phyloP scores from a whole-genome alignment of 805 yeast genomes.

The Zygosaccharomyces gambellarensis region DNA sequence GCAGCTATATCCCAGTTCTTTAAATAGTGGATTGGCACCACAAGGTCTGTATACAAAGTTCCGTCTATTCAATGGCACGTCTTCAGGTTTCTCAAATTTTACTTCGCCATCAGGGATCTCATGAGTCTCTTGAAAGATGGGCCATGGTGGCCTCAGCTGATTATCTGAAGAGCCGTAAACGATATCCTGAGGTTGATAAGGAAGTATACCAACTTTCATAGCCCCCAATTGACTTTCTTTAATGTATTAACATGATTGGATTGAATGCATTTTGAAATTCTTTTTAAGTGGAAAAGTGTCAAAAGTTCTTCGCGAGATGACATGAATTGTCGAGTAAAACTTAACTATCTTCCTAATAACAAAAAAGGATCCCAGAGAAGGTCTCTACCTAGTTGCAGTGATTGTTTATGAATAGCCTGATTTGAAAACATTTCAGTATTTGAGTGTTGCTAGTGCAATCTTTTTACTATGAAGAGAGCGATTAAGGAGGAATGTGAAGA shows the following conservation, averaged over 20 bases:
- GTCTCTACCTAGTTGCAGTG: neutral
- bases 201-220: slow-evolving; percentile 30
- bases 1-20: slow-evolving; percentile 57
- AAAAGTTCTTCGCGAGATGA: neutral
- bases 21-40: slow-evolving; percentile 58
- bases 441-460: neutral
- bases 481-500: slow-evolving; percentile 7
- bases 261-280: neutral
- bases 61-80: slow-evolving; percentile 70
- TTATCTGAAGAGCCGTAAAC: slow-evolving; percentile 9
- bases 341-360: neutral
- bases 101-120: slow-evolving; percentile 1
- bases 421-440: neutral
- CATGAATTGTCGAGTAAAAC: neutral
- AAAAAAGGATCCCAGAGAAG: neutral
- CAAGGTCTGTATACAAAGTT: slow-evolving; percentile 82
- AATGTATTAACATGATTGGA: neutral
- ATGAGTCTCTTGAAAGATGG: slow-evolving; percentile 20
- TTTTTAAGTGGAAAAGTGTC: neutral
- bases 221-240: neutral
- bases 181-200: slow-evolving; percentile 30
- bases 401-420: neutral
- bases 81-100: slow-evolving; percentile 45
- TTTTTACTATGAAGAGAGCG: slow-evolving; percentile 4
- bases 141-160: slow-evolving; percentile 21